phyloP scores from a whole-genome alignment of 176 grass and related monocot genomes.

The Pontederia crassipes region DNA sequence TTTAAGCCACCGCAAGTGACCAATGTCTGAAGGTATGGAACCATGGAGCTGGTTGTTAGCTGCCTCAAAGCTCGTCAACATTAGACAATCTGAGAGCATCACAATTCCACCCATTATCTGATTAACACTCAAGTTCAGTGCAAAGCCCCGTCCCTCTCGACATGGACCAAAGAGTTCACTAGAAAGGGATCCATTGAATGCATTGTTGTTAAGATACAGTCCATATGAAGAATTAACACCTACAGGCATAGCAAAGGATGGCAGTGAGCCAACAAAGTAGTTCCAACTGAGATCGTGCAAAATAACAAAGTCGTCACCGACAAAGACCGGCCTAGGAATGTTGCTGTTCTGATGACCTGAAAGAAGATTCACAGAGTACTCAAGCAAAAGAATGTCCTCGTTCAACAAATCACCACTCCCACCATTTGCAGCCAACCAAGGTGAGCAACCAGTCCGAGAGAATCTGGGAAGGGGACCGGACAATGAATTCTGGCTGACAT shows the following conservation, averaged over 20 bases:
- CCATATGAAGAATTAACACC: conserved; percentile 31
- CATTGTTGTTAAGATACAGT: conserved; percentile 30
- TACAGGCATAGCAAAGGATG: conserved; percentile 18
- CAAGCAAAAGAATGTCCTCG: conserved; percentile 11
- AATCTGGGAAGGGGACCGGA: conserved; percentile 22
- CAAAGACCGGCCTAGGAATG: conserved; percentile 15
- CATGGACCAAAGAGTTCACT: conserved; percentile 27
- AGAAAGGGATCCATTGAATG: conserved; percentile 30
- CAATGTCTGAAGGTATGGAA: conserved; percentile 13
- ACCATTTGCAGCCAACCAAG: not conserved
- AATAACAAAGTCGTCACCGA: conserved; percentile 5
- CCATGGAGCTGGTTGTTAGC: conserved; percentile 33
- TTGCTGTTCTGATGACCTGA: conserved; percentile 8
- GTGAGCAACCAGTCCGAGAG: conserved; percentile 11
- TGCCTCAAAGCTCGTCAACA: conserved; percentile 37
- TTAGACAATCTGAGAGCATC: conserved; percentile 20
- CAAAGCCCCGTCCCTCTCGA: conserved; percentile 10
- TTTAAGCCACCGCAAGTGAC: conserved; percentile 29
- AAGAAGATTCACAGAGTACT: conserved; percentile 32
- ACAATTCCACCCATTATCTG: conserved; percentile 28
- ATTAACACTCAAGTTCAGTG: conserved; percentile 44
- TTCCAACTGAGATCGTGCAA: conserved; percentile 57
- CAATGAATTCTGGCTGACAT: conserved; percentile 42
- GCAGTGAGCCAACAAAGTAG: conserved; percentile 26
- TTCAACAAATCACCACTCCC: not conserved